Base-by-base conservation (phyloP, 1,139 yeast species). In the Suhomyces yuchorum region DNA sequence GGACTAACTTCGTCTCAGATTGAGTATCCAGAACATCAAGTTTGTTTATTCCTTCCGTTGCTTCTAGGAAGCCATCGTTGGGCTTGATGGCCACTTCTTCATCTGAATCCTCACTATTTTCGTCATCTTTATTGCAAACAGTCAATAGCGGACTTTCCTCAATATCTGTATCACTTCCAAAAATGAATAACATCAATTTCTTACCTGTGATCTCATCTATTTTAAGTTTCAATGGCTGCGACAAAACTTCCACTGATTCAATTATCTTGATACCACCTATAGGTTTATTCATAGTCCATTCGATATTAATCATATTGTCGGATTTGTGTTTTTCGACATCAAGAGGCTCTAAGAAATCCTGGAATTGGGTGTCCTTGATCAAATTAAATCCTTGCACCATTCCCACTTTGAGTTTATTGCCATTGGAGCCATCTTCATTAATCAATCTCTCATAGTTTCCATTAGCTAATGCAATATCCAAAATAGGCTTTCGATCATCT, bases 191-290 rank as follows among this genome's bases (percentile, higher is more conserved):
- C 72, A 83, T 70, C 46, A 85, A 65, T 59, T 76, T 80, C 40
- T 70, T 70, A 4, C 88, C 84, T 11, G 87, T 82, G 33, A 67
- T 65, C 58, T 84, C 87, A 56, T 86, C 93, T 33, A 85, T 56
- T 46, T 78, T 77, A 45, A 85, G 56, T 43, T 75, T 77, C 51
- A 85, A 67, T 38, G 90, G 90, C 45, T 73, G 68, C 6, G 86
- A 68, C 28, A 67, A 63, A 30, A 85, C 69, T 42, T 77, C 79
- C 43, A 84, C 76, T 51, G 74, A 68, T 53, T 80, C 84, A 51
- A 85, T 70, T 33, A 85, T 73, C 53, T 78, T 75, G 51, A 85
- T 84, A 1, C 92, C 92, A 39, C 91, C 92, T 38, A 85, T 79
- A 14, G 85, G 79, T 46, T 79, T 71, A 51, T 80, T 81, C 82